phyloP scores from a whole-genome alignment of 805 yeast species.

The Cyberlindnera sargentensis region DNA sequence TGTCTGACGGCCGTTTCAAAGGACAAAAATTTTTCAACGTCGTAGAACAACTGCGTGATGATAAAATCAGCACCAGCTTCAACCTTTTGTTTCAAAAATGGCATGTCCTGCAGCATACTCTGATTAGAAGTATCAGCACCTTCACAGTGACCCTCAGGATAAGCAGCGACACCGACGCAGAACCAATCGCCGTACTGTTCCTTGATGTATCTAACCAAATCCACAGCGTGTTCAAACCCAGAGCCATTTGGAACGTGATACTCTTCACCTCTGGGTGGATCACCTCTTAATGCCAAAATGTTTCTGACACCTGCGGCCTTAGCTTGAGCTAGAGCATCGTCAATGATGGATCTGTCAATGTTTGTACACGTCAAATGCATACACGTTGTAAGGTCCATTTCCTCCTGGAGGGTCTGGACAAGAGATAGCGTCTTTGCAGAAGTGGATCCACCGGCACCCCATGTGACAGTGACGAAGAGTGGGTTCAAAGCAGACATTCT shows the following conservation, averaged over 20 bases:
- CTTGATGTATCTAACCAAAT: conserved; percentile 76
- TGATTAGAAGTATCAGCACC: conserved; percentile 61
- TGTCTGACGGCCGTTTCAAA: conserved; percentile 52
- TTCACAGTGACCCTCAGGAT: conserved; percentile 98
- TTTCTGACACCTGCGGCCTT: conserved; percentile 75
- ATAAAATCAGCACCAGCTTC: conserved; percentile 94
- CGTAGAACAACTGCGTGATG: conserved; percentile 96
- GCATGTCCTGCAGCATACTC: conserved; percentile 39
- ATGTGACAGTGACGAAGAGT: conserved; percentile 83
- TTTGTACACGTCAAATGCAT: conserved; percentile 96
- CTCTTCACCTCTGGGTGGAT: conserved; percentile 78
- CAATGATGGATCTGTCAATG: conserved; percentile 70
- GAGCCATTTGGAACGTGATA: conserved; percentile 38
- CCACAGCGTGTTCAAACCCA: conserved; percentile 69
- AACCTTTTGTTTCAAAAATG: conserved; percentile 74
- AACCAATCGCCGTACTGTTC: conserved; percentile 68
- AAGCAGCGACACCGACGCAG: conserved; percentile 95
- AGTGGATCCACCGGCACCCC: conserved; percentile 99
- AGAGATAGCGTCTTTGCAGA: conserved; percentile 79
- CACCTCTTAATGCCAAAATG: conserved; percentile 91
- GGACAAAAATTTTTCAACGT: conserved; percentile 63
- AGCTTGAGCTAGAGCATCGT: conserved; percentile 68
- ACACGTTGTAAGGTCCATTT: conserved; percentile 80
- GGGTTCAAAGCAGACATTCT: conserved; percentile 90
- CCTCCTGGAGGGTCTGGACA: conserved; percentile 69